Evolutionary conservation across 257 asterid genomes (phyloP).

Genomic region (Nicotiana benthamiana): DNA sequence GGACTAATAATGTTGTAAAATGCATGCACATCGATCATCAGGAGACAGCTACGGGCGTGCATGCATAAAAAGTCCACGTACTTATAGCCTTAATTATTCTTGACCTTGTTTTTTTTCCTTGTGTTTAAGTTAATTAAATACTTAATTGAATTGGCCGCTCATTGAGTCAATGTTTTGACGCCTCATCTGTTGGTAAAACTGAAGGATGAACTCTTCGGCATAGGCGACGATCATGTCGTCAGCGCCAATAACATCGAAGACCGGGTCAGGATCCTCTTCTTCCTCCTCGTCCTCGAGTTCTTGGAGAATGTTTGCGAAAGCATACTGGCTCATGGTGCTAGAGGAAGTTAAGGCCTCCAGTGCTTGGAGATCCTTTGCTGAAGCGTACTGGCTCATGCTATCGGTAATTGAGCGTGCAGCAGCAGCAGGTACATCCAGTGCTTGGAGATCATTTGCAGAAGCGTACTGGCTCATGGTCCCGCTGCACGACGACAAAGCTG

Average conservation of each 20-base stretch:
- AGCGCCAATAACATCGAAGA: constrained; percentile 46
- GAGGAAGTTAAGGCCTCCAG: constrained; percentile 33
- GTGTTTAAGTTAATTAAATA: background rate
- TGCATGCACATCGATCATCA: background rate
- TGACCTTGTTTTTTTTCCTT: background rate
- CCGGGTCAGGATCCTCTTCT: constrained; percentile 43
- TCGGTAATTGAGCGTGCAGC: constrained; percentile 7
- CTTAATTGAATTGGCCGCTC: background rate
- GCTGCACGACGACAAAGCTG: background rate
- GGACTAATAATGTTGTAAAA: background rate
- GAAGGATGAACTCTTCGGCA: constrained; percentile 63
- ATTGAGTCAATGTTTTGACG: constrained; percentile 23
- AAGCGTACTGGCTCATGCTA: constrained; percentile 46
- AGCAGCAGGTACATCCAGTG: constrained; percentile 28
- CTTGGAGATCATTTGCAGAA: constrained; percentile 41
- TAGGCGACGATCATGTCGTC: constrained; percentile 60
- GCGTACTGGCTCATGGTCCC: constrained; percentile 30
- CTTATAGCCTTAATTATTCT: background rate
- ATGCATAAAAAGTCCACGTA: background rate
- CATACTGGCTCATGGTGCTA: constrained; percentile 42
- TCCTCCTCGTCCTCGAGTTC: constrained; percentile 36
- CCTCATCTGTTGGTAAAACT: constrained; percentile 43
- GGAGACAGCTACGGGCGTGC: background rate
- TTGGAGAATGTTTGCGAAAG: constrained; percentile 40
- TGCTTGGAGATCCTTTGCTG: constrained; percentile 42